Evolutionary conservation across 805 yeast genomes (phyloP), one percentile per base, ranked within the genome.

Genomic region (Barnettozyma populi): DNA sequence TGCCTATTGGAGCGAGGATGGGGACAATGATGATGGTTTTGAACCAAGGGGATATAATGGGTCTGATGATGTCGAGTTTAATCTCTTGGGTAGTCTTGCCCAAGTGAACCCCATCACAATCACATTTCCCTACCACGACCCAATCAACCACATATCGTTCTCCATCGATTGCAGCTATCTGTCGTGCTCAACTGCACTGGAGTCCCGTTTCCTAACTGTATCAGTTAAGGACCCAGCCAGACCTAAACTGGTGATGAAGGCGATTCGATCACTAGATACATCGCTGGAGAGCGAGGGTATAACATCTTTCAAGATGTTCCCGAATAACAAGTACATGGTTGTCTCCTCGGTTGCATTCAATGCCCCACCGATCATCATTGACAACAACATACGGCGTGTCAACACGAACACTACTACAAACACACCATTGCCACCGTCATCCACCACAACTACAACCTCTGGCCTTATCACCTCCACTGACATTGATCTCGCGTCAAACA

Each of bases 241-340:
- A 43, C 88, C 92, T 1, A 74, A 84, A 21, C 64, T 84, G 24
- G 75, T 84, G 1, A 78, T 85, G 84, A 82, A 84, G 54, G 82
- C 88, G 1, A 72, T 79, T 32, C 65, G 90, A 40, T 71, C 80
- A 5, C 63, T 81, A 6, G 86, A 82, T 47, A 78, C 84, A 0
- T 76, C 84, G 0, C 65, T 85, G 54, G 95, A 87, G 51, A 80
- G 87, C 48, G 97, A 90, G 61, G 97, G 97, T 2, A 87, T 92
- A 35, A 92, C 98, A 0, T 86, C 82, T 52, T 67, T 87, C 7
- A 76, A 77, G 47, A 85, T 90, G 62, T 82, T 84, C 63, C 88
- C 89, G 0, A 82, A 80, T 36, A 79, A 80, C 53, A 65, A 78
- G 49, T 65, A 75, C 38, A 74, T 82, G 78, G 73, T 74, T 36